phyloP scores from a whole-genome alignment of 1,284 basidiomycete species.

The Malassezia arunalokei region DNA sequence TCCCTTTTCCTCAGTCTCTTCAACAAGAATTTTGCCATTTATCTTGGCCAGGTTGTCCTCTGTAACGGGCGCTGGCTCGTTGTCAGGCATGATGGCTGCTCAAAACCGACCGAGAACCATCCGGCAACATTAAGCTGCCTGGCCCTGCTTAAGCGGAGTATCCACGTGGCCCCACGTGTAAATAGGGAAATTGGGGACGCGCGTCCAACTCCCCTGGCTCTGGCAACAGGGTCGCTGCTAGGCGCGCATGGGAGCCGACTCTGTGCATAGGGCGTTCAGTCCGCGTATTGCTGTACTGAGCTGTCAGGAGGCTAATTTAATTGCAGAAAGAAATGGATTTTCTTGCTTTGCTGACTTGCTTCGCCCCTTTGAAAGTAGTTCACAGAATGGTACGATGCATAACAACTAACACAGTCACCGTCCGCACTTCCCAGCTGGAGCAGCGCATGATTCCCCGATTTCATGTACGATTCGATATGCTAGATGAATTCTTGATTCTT shows the following conservation, averaged over 20 bases:
- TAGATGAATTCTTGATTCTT: conserved; percentile 19
- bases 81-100: background rate
- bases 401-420: conserved; percentile 18
- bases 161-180: conserved; percentile 1
- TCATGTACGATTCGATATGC: conserved; percentile 33
- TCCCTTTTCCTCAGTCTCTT: background rate
- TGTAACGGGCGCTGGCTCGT: conserved; percentile 10
- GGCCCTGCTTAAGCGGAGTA: background rate
- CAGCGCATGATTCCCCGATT: conserved; percentile 26
- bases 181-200: too few relatives aligned
- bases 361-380: conserved; percentile 31
- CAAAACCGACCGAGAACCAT: too few relatives aligned
- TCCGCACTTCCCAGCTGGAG: conserved; percentile 40
- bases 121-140: too few relatives aligned
- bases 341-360: conserved; percentile 28
- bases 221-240: background rate
- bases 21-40: background rate
- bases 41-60: conserved; percentile 13
- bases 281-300: conserved; percentile 37
- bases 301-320: conserved; percentile 28
- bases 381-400: background rate
- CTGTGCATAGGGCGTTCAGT: conserved; percentile 29
- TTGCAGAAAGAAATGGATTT: conserved; percentile 23
- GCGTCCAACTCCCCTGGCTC: background rate
- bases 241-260: background rate